Evolutionary conservation across 129 eudicot species (phyloP), one percentile per base, ranked within the genome.

Genomic region (Heracleum sosnowskyi): DNA sequence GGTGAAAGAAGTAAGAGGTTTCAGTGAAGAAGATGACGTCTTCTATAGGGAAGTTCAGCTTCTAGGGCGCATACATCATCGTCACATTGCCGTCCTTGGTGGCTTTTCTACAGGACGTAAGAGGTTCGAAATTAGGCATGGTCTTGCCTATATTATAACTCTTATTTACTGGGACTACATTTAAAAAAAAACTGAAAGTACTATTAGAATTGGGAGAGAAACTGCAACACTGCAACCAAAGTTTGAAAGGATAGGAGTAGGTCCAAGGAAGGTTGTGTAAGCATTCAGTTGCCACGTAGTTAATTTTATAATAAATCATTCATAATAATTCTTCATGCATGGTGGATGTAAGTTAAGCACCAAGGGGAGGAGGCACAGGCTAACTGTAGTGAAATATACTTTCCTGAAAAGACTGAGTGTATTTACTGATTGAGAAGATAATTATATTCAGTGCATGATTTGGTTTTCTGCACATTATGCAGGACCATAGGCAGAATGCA

Each of bases 31-130:
- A 68, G 88, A 87, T 33, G 90, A 84, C 60, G 77, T 79, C 66
- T 93, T 93, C 84, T 87, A 76, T 62, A 79, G 82, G 74, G 89
- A 89, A 83, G 92, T 93, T 39, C 91, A 86, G 49, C 87, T 91
- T 75, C 80, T 93, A 80, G 91, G 89, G 36, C 86, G 90, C 78
- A 82, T 93, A 85, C 92, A 87, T 87, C 98, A 93, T 78, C 97
- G 98, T 73, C 98, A 93, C 64, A 82, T 93, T 47, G 90, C 84
- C 76, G 84, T 92, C 11, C 98, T 93, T 24, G 34, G 71, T 53
- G 98, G 98, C 35, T 93, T 84, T 82, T 93, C 96, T 7, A 53
- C 70, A 6, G 97, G 95, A 75, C 86, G 70, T 35, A 91, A 86
- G 78, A 85, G 97, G 98, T 91, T 73, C 77, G 71, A 68, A 76